phyloP scores from a whole-genome alignment of 139 green algal species.

The Chloropicon primus region DNA sequence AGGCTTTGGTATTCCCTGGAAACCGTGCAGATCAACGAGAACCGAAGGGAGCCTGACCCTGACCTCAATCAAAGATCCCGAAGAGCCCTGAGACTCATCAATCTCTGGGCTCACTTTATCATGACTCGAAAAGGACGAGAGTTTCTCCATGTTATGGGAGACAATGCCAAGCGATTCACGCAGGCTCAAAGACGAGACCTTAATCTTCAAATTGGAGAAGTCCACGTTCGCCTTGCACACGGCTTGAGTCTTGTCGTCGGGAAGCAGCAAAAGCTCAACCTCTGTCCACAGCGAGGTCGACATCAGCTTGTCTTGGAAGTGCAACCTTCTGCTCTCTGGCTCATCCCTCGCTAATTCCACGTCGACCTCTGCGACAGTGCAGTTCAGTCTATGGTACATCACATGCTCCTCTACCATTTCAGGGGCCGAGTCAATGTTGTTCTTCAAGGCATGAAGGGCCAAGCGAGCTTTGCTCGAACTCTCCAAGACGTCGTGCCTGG shows the following conservation, averaged over 20 bases:
- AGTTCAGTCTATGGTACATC: background rate
- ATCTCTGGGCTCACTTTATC: background rate
- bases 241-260: background rate
- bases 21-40: background rate
- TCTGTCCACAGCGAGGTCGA: background rate
- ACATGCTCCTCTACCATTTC: background rate
- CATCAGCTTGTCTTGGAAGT: too few relatives aligned
- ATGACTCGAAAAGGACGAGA: background rate
- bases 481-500: background rate
- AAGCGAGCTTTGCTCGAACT: background rate
- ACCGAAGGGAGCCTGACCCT: background rate
- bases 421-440: background rate
- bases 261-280: background rate
- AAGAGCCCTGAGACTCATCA: background rate
- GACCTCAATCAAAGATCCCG: background rate
- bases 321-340: background rate
- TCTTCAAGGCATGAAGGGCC: background rate
- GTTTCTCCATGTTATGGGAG: background rate
- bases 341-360: background rate
- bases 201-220: background rate
- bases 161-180: background rate
- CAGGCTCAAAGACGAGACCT: background rate
- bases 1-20: background rate
- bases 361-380: background rate
- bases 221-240: background rate